These are phyloP conservation scores for Antrodiella citrinella DNA, from an alignment of 768 basidiomycete species.

Conservation along the genomic window DNA sequence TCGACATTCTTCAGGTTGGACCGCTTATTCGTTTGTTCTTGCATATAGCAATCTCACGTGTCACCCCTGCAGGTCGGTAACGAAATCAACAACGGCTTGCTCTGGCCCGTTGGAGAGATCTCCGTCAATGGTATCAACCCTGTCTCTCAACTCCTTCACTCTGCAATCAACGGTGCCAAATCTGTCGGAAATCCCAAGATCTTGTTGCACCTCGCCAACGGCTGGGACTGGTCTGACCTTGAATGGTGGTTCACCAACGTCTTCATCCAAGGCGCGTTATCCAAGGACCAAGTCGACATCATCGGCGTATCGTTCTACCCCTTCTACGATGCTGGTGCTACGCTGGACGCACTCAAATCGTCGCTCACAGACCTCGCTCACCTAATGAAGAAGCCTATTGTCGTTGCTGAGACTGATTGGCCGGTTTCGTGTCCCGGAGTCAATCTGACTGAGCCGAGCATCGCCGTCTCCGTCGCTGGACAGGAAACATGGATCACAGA, in stretches of 20 bases:
- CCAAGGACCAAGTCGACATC: constrained; percentile 43
- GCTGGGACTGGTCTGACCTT: constrained; percentile 42
- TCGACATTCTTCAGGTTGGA: constrained; percentile 41
- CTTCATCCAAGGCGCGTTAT: constrained; percentile 44
- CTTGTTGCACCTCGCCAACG: constrained; percentile 55
- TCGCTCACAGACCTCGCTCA: constrained; percentile 44
- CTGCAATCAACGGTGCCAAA: constrained; percentile 47
- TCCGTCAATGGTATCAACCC: constrained; percentile 43
- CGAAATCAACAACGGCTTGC: constrained; percentile 57
- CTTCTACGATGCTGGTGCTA: constrained; percentile 54
- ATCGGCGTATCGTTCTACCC: constrained; percentile 63
- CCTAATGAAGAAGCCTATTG: constrained; percentile 44
- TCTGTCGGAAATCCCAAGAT: constrained; percentile 38
- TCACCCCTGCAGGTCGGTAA: constrained; percentile 61
- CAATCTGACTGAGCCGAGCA: constrained; percentile 37
- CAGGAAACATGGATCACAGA: constrained; percentile 46
- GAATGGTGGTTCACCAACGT: constrained; percentile 43
- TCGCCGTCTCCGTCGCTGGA: constrained; percentile 41
- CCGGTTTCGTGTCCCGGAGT: constrained; percentile 37
- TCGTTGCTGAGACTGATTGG: constrained; percentile 64
- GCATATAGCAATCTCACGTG: too few species aligned
- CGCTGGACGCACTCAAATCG: constrained; percentile 37
- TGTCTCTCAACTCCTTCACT: constrained; percentile 52
- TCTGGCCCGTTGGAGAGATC: constrained; percentile 53
- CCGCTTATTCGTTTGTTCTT: background rate